phyloP scores from a whole-genome alignment of 2,329 filamentous ascomycete genomes.

The Graphilbum sp. region DNA sequence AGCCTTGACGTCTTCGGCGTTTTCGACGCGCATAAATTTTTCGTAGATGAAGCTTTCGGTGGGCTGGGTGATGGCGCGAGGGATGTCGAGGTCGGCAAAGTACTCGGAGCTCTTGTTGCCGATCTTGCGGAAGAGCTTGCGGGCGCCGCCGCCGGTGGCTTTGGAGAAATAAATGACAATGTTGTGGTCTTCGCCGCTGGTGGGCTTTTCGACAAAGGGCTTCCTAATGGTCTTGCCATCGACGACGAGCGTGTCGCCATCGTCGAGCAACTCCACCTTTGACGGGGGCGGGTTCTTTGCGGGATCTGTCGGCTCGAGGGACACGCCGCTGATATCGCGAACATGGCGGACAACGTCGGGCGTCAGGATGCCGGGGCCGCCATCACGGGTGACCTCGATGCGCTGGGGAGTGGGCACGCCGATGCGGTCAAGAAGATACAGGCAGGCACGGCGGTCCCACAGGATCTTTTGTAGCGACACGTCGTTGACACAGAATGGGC shows the following conservation, averaged over 20 bases:
- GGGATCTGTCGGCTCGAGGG: conserved; percentile 54
- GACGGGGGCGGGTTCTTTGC: conserved; percentile 33
- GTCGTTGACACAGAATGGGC: conserved; percentile 96
- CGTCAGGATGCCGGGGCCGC: conserved; percentile 65
- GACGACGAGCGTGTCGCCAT: conserved; percentile 74
- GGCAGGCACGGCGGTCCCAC: conserved; percentile 85
- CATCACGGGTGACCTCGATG: conserved; percentile 83
- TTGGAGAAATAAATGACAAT: conserved; percentile 95
- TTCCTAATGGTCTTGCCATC: conserved; percentile 72
- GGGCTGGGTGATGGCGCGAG: conserved; percentile 66
- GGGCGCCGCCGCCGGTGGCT: conserved; percentile 71
- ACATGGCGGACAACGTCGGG: conserved; percentile 67
- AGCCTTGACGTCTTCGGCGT: conserved; percentile 95
- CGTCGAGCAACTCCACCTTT: conserved; percentile 72
- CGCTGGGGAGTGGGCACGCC: conserved; percentile 78
- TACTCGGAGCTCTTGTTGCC: conserved; percentile 98
- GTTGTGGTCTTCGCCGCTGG: conserved; percentile 97
- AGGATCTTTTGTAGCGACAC: conserved; percentile 92
- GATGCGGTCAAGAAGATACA: conserved; percentile 76
- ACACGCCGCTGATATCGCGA: conserved; percentile 63
- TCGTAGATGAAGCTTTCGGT: conserved; percentile 87
- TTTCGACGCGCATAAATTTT: conserved; percentile 91
- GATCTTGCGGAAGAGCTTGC: conserved; percentile 88
- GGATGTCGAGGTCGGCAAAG: conserved; percentile 58
- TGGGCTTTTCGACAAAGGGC: conserved; percentile 95